Evolutionary conservation across 805 yeast species (phyloP).

Genomic region (Cyberlindnera galapagoensis): DNA sequence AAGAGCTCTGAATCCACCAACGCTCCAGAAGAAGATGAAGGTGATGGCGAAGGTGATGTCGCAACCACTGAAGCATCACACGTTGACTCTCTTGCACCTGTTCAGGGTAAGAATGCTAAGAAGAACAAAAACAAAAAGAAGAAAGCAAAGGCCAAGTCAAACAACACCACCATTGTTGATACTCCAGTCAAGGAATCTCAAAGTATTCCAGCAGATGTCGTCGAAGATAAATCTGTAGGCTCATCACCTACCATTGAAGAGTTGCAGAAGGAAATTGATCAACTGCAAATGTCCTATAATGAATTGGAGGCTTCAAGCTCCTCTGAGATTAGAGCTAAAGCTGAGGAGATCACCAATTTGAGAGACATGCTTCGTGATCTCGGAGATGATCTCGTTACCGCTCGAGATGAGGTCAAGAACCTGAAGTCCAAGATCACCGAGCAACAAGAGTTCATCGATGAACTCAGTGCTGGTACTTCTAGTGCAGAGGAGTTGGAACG

Average conservation of each 20-base stretch:
- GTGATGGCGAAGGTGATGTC: background rate
- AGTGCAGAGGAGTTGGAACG: too few relatives aligned
- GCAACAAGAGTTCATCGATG: too few relatives aligned
- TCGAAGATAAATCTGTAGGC: background rate
- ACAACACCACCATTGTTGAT: constrained; percentile 1
- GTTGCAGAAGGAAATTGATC: constrained; percentile 2
- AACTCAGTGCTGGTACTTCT: too few relatives aligned
- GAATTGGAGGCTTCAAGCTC: constrained; percentile 17
- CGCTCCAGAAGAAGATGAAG: too few relatives aligned
- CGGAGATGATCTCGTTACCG: constrained; percentile 74
- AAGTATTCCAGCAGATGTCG: constrained; percentile 3
- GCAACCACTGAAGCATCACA: background rate
- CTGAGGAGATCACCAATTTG: constrained; percentile 60
- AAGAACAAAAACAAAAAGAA: constrained; percentile 19
- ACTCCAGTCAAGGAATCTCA: constrained; percentile 20
- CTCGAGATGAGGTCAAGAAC: constrained; percentile 51
- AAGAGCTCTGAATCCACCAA: too few relatives aligned
- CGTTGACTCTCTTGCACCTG: too few relatives aligned
- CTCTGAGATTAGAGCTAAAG: constrained; percentile 31
- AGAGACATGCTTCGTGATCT: constrained; percentile 71
- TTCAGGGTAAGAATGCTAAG: too few relatives aligned
- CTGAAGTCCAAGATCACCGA: constrained; percentile 14
- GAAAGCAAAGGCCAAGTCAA: constrained; percentile 6
- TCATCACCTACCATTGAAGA: too few relatives aligned
- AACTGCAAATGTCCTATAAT: constrained; percentile 2